Evolutionary conservation across 2,329 filamentous ascomycete genomes (phyloP).

Genomic region (Epichloe scottii): DNA sequence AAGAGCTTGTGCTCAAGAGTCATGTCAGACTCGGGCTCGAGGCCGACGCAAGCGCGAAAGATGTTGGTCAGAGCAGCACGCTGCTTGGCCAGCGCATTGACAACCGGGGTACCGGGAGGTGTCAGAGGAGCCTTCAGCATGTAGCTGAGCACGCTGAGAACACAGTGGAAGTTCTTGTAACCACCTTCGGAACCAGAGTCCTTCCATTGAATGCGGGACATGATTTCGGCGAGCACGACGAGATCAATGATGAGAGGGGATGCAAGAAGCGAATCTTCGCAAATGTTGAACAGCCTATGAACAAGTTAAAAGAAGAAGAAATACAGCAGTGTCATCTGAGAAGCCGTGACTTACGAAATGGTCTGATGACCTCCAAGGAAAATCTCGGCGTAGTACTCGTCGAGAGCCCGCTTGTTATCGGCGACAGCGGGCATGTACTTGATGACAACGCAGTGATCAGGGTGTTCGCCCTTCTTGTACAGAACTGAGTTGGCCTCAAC

Average conservation of each 20-base stretch:
- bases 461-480: conserved; percentile 86
- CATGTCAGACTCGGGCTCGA: conserved; percentile 98
- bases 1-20: conserved; percentile 98
- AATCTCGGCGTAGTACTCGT: conserved; percentile 99
- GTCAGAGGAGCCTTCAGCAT: conserved; percentile 97
- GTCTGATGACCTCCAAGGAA: conserved; percentile 98
- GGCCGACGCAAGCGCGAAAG: conserved; percentile 91
- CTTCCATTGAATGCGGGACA: conserved; percentile 96
- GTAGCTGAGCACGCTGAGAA: conserved; percentile 94
- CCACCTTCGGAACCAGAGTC: conserved; percentile 45
- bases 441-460: conserved; percentile 97
- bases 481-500: conserved; percentile 87
- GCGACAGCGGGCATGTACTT: conserved; percentile 99
- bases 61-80: conserved; percentile 91
- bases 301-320: conserved; percentile 8
- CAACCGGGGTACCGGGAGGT: conserved; percentile 84
- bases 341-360: conserved; percentile 51
- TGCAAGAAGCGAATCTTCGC: conserved; percentile 92
- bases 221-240: conserved; percentile 86
- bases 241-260: conserved; percentile 96
- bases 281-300: conserved; percentile 89
- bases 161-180: conserved; percentile 91
- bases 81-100: conserved; percentile 95
- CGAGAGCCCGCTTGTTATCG: conserved; percentile 96
- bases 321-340: neutral